Conservation (phyloP, 2,329 filamentous ascomycete species). For the Achaetomium macrosporum region DNA sequence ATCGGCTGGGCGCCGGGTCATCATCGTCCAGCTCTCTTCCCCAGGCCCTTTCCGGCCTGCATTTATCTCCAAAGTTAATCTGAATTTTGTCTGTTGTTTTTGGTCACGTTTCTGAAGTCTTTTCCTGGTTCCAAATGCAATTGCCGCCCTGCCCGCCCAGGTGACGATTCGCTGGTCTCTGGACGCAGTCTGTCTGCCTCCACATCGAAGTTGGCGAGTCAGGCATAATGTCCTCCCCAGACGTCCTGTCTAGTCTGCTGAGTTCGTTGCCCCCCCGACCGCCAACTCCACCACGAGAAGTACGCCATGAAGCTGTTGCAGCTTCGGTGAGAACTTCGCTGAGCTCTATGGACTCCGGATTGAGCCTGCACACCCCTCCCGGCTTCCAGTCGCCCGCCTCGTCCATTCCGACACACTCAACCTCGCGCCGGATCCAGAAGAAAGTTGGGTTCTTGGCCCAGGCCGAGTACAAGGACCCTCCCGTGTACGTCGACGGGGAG, state of each 20-base stretch:
- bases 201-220: constrained; percentile 1
- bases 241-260: constrained; percentile 37
- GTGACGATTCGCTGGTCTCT: constrained; percentile 18
- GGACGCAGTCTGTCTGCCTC: constrained; percentile 11
- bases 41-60: not conserved
- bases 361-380: constrained; percentile 48
- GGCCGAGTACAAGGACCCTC: constrained; percentile 52
- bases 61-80: not conserved
- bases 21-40: constrained; percentile 5
- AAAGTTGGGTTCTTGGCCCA: constrained; percentile 53
- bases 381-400: constrained; percentile 41
- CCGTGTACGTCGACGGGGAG: constrained; percentile 38
- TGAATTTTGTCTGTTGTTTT: not conserved
- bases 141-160: constrained; percentile 4
- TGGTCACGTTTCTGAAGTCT: not conserved
- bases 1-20: not conserved
- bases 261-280: constrained; percentile 53
- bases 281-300: constrained; percentile 61
- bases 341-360: constrained; percentile 35
- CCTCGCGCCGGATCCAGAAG: constrained; percentile 43
- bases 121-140: constrained; percentile 10
- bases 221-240: constrained; percentile 36
- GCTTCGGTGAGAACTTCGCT: constrained; percentile 32
- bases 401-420: constrained; percentile 37
- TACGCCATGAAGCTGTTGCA: constrained; percentile 34